Evolutionary conservation across 495 filamentous ascomycete genomes (phyloP), one percentile per base, ranked within the genome.

Genomic region (Penicillium longicatenatum): DNA sequence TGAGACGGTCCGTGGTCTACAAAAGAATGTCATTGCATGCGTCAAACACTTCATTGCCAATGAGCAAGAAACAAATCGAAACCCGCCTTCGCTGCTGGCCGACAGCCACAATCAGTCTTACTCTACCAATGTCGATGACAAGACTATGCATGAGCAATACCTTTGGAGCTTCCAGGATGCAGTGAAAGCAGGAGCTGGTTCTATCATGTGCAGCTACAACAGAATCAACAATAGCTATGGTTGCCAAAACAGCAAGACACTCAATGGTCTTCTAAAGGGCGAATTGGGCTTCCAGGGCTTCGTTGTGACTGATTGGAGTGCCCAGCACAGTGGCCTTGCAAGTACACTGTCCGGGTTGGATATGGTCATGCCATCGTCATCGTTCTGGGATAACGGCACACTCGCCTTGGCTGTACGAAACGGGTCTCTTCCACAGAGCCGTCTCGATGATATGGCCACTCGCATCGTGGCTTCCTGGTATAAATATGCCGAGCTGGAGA

Each of bases 61-160:
- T 55, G 91, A 95, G 66, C 91, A 95, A 69, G 91, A 95, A 67
- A 87, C 89, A 58, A 90, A 86, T 58, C 79, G 89, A 4, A 85
- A 62, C 24, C 67, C 65, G 0, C 37, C 50, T 2, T 55, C 21
- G 1, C 44, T 62, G 37, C 19, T 26, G 11, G 33, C 57, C 12
- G 63, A 79, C 33, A 67, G 75, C 11, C 3, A 83, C 81, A 37
- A 85, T 85, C 58, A 62, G 26, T 54, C 67, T 2, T 65, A 68
- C 8, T 87, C 84, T 1, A 79, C 83, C 1, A 87, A 87, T 41
- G 82, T 89, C 19, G 86, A 88, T 52, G 86, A 92, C 65, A 77
- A 81, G 46, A 87, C 88, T 0, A 76, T 90, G 62, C 88, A 91
- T 64, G 88, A 92, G 65, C 60, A 89, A 1, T 92, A 91, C 65